Base-by-base conservation (phyloP, 495 filamentous ascomycete species). In the Hypoxylon rickii region DNA sequence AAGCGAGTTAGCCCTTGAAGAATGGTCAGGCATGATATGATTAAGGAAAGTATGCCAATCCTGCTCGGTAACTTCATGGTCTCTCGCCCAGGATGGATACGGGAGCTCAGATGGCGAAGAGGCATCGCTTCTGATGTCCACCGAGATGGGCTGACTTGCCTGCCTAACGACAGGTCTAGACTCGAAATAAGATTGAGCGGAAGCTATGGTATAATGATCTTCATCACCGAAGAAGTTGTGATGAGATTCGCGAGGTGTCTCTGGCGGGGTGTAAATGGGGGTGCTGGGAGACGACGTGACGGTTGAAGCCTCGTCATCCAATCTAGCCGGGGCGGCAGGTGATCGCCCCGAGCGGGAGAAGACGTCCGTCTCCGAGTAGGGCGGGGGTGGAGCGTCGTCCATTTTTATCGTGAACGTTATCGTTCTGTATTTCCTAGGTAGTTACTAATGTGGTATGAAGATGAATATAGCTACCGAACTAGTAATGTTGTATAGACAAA, bases 11-110 rank as follows among this genome's bases (percentile, higher is more conserved):
- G 58, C 52, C 20, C 45, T 56, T 0, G 64, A 66, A 5, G 51
- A 46, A 42, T 68, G 68, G 52, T 70, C 51, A 7, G 69, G 75
- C 15, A 73, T 34, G 44, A 73, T 57, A 47, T 71, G 74, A 50
- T 81, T 80, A 13, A 76, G 47, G 50, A 82, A 81, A 0, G 79
- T 79, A 44, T 66, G 64, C 79, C 79, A 82, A 45, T 82, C 77
- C 51, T 75, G 63, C 11, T 64, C 46, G 12, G 62, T 66, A 7
- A 76, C 67, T 45, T 77, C 77, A 19, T 71, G 69, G 5, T 53
- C 55, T 0, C 42, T 51, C 22, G 67, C 64, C 32, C 52, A 55
- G n/a, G 24, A 15, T 10, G 68, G 68, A 32, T 68, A 75, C 1
- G 73, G 74, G 21, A 78, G 64, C 18, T 61, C 55, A 15, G 64